A percentile compares a stretch with the other conserved stretches of the same genome.
These are phyloP conservation scores for Chalciporus pseudorubinellus DNA, from an alignment of 768 basidiomycete species.

Conservation along the genomic window DNA sequence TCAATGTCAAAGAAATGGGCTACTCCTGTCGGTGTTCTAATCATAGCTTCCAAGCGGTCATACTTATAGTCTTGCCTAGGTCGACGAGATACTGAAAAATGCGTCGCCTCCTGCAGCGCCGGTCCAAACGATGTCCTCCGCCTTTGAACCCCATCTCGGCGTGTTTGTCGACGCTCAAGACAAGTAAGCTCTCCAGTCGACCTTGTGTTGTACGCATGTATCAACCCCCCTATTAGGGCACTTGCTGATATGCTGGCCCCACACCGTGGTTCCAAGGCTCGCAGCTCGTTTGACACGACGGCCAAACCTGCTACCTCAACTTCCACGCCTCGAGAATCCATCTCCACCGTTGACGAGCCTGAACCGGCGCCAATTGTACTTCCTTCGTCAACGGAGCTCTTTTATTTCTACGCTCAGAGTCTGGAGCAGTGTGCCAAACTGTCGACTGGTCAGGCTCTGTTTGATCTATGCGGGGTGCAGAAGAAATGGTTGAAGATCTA, in stretches of 20 bases:
- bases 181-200: conserved; percentile 55
- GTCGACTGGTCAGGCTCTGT: conserved; percentile 79
- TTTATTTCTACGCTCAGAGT: conserved; percentile 95
- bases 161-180: conserved; percentile 97
- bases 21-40: conserved; percentile 51
- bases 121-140: conserved; percentile 73
- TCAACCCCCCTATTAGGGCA: conserved; percentile 46
- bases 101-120: conserved; percentile 51
- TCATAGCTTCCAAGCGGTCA: neutral
- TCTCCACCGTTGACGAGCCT: conserved; percentile 41
- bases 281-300: conserved; percentile 65
- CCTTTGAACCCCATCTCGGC: conserved; percentile 89
- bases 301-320: conserved; percentile 24
- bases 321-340: conserved; percentile 36
- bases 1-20: conserved; percentile 82
- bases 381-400: conserved; percentile 92
- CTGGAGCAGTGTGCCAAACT: conserved; percentile 92
- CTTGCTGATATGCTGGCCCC: conserved; percentile 87
- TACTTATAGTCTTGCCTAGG: conserved; percentile 36
- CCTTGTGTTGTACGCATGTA: neutral
- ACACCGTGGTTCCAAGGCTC: conserved; percentile 62
- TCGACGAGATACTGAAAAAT: conserved; percentile 60
- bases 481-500: conserved; percentile 95
- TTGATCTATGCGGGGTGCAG: conserved; percentile 76
- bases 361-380: conserved; percentile 65